A percentile compares a stretch with the other conserved stretches of the same genome.
Evolutionary conservation across 129 eudicot species (phyloP).

Genomic region (Flaveria linearis): DNA sequence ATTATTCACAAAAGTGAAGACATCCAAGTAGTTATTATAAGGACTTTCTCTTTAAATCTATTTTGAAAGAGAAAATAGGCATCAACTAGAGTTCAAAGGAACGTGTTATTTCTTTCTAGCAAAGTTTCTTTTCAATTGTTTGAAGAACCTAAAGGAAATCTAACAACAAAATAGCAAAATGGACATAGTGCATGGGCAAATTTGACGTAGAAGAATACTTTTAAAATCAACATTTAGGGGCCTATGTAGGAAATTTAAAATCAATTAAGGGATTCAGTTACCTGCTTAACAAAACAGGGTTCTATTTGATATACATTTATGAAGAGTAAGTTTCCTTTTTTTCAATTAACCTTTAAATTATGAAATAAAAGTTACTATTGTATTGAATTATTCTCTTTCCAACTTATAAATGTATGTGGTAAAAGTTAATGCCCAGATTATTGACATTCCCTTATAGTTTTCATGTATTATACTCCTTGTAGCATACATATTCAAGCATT

Average conservation of each 20-base stretch:
- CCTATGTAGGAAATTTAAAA: background rate
- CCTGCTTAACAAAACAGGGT: background rate
- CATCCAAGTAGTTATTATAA: background rate
- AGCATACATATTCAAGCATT: no score
- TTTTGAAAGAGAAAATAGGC: background rate
- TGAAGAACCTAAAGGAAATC: background rate
- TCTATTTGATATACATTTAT: no score
- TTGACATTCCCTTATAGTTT: background rate
- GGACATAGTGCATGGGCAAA: constrained; percentile 8
- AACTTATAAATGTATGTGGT: no score
- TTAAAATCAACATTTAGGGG: background rate
- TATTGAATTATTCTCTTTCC: no score
- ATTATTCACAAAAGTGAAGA: constrained; percentile 1
- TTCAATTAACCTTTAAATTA: no score
- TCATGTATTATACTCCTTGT: no score
- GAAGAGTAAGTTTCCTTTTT: no score
- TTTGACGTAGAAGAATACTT: background rate
- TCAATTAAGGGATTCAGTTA: background rate
- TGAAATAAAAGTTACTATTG: no score
- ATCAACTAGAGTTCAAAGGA: background rate
- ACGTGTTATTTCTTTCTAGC: background rate
- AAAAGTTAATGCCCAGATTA: background rate
- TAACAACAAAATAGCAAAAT: background rate
- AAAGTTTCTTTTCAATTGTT: background rate
- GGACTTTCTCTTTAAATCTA: background rate